Base-by-base conservation (phyloP, 2,329 filamentous ascomycete genomes). In the Penicillium sp. region DNA sequence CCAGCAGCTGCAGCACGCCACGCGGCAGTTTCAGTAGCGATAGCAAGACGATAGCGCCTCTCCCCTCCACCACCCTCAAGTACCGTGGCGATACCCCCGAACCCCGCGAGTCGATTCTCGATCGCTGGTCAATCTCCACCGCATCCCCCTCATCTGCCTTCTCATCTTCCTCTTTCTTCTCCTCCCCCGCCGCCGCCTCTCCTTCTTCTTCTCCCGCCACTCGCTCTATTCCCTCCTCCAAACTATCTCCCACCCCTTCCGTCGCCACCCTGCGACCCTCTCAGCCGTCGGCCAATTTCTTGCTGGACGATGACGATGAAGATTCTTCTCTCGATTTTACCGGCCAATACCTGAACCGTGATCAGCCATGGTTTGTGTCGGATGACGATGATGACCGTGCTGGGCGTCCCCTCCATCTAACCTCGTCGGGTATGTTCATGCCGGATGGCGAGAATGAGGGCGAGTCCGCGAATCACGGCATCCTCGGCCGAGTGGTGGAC, bases 361-460 rank as follows among this genome's bases (percentile, higher is more conserved):
- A 52, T 46, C 62, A 57, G 24, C 57, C 66, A 5, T 67, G 49
- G 71, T 70, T 57, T 54, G 50, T 68, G 32, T 48, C 62, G 3
- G 54, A 63, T 51, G 67, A 80, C 9, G 77, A 82, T 28, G 75
- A 82, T 39, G 79, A 81, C 37, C 74, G 79, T 43, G 69, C 77
- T 3, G 63, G 64, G 38, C 73, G 69, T 13, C 83, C 84, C 45
- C 84, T 94, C 75, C 82, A 85, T 53, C 79, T 90, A 57, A 94
- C 88, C 18, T 76, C 83, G 43, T 93, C 88, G 35, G 90, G 89
- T 57, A 94, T 95, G 88, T 86, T 95, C 60, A 90, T 94, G 86
- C 88, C 89, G 2, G 49, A 52, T 24, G 47, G 47, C 6, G 86
- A 84, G 58, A 86, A 90, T 58, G 85, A 90, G 58, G 82, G 82